These are phyloP conservation scores for Sugiyamaella grinbergsii DNA, from an alignment of 1,139 yeast genomes.

Conservation along the genomic window DNA sequence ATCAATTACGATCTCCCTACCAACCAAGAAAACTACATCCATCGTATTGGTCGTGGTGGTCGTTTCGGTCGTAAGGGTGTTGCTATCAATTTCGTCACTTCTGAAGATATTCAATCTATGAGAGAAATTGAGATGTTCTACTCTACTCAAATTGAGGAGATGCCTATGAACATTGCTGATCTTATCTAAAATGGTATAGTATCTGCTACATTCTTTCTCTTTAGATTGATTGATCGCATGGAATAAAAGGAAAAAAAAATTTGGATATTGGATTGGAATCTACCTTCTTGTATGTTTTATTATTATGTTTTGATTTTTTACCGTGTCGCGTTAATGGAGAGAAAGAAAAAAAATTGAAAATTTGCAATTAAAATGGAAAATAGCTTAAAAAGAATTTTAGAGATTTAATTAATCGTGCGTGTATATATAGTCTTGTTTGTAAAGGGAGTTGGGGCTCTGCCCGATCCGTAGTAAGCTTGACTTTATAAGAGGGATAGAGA, in stretches of 20 bases:
- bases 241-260: not conserved
- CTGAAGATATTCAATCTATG: constrained; percentile 87
- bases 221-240: too few species aligned
- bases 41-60: constrained; percentile 99
- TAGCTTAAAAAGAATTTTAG: constrained; percentile 5
- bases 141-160: constrained; percentile 97
- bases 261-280: not conserved
- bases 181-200: constrained; percentile 29
- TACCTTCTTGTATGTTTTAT: not conserved
- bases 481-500: too few species aligned
- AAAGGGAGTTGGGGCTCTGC: not conserved
- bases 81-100: constrained; percentile 96
- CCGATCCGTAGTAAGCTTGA: not conserved
- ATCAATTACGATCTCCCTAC: constrained; percentile 97
- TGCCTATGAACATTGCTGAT: constrained; percentile 80
- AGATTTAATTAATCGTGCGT: constrained; percentile 3
- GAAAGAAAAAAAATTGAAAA: not conserved
- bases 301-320: constrained; percentile 3
- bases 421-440: too few species aligned
- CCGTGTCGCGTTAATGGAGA: not conserved
- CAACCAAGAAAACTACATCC: constrained; percentile 97
- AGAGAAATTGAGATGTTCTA: constrained; percentile 98
- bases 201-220: too few species aligned
- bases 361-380: not conserved
- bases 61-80: constrained; percentile 99